Evolutionary conservation across 768 basidiomycete genomes (phyloP).

Genomic region (Pleurotus tuber-regium): DNA sequence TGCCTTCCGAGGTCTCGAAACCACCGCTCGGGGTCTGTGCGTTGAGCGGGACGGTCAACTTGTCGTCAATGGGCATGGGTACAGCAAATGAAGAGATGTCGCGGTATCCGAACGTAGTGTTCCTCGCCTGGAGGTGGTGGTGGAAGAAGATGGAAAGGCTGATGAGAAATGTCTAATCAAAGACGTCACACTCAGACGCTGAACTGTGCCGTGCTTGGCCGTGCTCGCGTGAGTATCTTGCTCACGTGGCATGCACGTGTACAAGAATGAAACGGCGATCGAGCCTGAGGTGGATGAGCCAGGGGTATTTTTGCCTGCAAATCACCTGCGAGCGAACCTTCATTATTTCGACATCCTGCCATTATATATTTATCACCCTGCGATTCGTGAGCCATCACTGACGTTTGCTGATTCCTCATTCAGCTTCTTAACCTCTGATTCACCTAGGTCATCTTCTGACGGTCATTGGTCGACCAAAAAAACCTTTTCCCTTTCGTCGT

Average conservation of each 20-base stretch:
- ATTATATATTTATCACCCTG: not conserved
- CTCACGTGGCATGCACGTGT: not conserved
- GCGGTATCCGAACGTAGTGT: too few relatives aligned
- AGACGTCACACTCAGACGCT: not conserved
- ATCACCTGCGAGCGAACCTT: not conserved
- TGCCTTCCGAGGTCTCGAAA: constrained; percentile 59
- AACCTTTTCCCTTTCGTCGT: too few relatives aligned
- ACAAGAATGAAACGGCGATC: not conserved
- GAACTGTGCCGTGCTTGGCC: too few relatives aligned
- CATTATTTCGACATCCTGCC: not conserved
- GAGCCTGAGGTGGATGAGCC: not conserved
- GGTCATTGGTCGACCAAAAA: too few relatives aligned
- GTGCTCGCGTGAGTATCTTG: too few relatives aligned
- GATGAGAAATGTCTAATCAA: not conserved
- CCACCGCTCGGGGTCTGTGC: constrained; percentile 35
- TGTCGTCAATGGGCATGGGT: constrained; percentile 1
- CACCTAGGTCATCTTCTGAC: too few relatives aligned
- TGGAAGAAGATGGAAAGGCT: not conserved
- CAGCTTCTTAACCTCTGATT: not conserved
- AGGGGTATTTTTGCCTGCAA: not conserved
- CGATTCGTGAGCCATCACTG: not conserved
- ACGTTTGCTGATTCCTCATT: not conserved
- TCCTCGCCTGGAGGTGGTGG: not conserved
- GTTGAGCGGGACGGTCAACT: constrained; percentile 1
- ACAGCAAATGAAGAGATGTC: not conserved